Conservation (phyloP, 2,329 filamentous ascomycete species). For the Fusarium oligoseptatum region DNA sequence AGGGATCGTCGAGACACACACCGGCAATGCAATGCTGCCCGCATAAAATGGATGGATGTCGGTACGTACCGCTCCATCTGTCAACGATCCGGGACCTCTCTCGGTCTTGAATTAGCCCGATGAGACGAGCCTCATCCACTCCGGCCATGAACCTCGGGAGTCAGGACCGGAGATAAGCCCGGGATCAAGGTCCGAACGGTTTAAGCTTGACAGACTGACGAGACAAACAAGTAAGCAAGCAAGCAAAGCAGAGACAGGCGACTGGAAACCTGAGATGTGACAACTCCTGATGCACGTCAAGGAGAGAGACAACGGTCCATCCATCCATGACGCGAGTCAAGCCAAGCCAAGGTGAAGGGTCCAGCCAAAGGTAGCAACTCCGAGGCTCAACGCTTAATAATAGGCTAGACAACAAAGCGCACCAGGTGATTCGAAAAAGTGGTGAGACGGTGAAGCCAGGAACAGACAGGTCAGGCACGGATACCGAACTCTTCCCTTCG, state of each 20-base stretch:
- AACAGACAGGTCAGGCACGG: slow-evolving; percentile 1
- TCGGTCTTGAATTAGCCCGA: slow-evolving; percentile 36
- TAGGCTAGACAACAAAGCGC: neutral
- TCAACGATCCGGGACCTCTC: neutral
- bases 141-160: slow-evolving; percentile 16
- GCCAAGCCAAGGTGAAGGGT: neutral
- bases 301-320: neutral
- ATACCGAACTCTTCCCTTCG: slow-evolving; percentile 11
- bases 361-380: neutral
- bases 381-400: neutral
- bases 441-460: slow-evolving; percentile 15
- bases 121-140: neutral
- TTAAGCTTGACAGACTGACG: neutral
- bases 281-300: slow-evolving; percentile 3
- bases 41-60: neutral
- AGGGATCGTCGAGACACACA: neutral
- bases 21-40: slow-evolving; percentile 2
- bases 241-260: neutral
- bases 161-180: slow-evolving; percentile 17
- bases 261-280: neutral
- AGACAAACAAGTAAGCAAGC: neutral
- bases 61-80: neutral
- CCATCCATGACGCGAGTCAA: neutral
- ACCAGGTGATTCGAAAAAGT: slow-evolving; percentile 5
- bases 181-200: slow-evolving; percentile 11